These are phyloP conservation scores for Botrytis fabae DNA, from an alignment of 2,329 filamentous ascomycete species.

Conservation along the genomic window DNA sequence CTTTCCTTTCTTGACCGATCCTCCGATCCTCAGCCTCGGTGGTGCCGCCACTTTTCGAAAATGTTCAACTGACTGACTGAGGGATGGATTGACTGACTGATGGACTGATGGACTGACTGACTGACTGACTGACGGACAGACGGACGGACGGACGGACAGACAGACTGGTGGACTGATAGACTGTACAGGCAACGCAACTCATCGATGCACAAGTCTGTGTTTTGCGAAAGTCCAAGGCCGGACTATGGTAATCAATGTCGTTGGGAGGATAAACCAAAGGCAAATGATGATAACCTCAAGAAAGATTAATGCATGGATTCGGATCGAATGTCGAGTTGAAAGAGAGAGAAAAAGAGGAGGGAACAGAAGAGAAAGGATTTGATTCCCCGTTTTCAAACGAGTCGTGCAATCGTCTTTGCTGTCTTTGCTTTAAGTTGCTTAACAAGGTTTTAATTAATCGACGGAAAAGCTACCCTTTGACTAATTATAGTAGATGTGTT, in stretches of 20 bases:
- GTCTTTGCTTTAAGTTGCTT: neutral
- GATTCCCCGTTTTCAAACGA: neutral
- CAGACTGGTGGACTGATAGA: neutral
- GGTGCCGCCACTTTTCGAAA: neutral
- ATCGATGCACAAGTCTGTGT: neutral
- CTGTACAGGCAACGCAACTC: neutral
- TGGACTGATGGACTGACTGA: neutral
- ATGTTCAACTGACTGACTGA: neutral
- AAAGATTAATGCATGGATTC: neutral
- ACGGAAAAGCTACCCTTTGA: neutral
- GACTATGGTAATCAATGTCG: neutral
- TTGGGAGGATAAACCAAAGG: neutral
- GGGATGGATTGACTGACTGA: neutral
- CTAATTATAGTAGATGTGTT: neutral
- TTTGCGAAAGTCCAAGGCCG: neutral
- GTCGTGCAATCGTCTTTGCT: conserved; percentile 2
- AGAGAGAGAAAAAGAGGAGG: neutral
- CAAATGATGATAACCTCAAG: neutral
- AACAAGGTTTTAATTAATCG: neutral
- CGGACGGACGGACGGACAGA: neutral
- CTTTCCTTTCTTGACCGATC: neutral
- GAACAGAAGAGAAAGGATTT: neutral
- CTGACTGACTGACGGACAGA: neutral
- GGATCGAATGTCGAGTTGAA: neutral
- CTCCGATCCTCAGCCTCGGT: neutral